phyloP scores from a whole-genome alignment of 2,329 filamentous ascomycete genomes.

The Cladosporium phlei region DNA sequence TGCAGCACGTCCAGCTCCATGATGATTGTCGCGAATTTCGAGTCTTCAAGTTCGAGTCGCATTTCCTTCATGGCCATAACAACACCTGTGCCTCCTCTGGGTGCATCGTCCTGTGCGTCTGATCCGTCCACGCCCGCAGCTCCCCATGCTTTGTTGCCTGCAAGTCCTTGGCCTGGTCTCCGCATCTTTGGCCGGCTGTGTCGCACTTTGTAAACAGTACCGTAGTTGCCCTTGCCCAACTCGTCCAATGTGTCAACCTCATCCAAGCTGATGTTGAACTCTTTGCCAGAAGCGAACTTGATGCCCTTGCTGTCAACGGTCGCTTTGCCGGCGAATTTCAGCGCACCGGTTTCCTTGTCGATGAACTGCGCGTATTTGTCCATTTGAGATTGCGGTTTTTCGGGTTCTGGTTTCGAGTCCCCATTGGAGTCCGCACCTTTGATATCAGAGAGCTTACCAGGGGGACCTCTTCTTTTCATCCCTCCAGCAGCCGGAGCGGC shows the following conservation, averaged over 20 bases:
- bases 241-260: slow-evolving; percentile 92
- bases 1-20: slow-evolving; percentile 97
- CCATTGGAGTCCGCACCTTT: slow-evolving; percentile 2
- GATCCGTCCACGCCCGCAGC: slow-evolving; percentile 20
- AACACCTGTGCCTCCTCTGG: slow-evolving; percentile 56
- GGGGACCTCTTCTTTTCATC: slow-evolving; percentile 1
- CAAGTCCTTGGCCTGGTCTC: slow-evolving; percentile 55
- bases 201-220: slow-evolving; percentile 93
- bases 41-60: slow-evolving; percentile 87
- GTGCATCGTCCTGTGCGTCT: slow-evolving; percentile 22
- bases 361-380: slow-evolving; percentile 76
- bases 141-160: slow-evolving; percentile 52
- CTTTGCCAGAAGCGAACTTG: slow-evolving; percentile 83
- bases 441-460: slow-evolving; percentile 4
- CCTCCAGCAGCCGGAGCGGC: slow-evolving; percentile 19
- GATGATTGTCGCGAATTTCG: slow-evolving; percentile 93
- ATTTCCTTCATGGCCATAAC: slow-evolving; percentile 99
- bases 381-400: slow-evolving; percentile 37
- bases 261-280: slow-evolving; percentile 90
- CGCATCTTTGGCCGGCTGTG: slow-evolving; percentile 69
- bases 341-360: slow-evolving; percentile 82
- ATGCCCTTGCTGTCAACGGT: slow-evolving; percentile 84
- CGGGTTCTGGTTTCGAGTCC: slow-evolving; percentile 25
- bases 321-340: slow-evolving; percentile 91
- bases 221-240: slow-evolving; percentile 95